Percentiles rank a stretch among this genome's conserved stretches.
Evolutionary conservation across 805 yeast genomes (phyloP).

Genomic region (Candida tibetensis): DNA sequence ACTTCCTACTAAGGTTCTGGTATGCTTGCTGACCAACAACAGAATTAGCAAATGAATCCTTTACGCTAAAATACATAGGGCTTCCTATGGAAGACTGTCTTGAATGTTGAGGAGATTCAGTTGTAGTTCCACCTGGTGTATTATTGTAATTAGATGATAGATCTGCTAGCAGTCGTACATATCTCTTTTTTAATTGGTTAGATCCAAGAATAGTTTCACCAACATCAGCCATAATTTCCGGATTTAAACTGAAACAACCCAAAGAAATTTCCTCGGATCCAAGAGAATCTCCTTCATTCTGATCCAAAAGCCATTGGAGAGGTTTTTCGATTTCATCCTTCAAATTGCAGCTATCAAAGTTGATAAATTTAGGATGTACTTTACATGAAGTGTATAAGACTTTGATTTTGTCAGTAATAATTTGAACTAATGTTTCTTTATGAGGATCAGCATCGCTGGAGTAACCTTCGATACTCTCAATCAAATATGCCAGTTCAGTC

Average conservation of each 20-base stretch:
- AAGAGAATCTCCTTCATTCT: constrained; percentile 1
- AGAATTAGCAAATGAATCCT: constrained; percentile 6
- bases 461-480: not conserved
- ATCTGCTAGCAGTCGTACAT: not conserved
- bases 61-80: constrained; percentile 17
- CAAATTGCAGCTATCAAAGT: constrained; percentile 23
- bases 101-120: constrained; percentile 6
- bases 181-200: constrained; percentile 8
- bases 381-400: constrained; percentile 19
- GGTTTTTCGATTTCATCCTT: constrained; percentile 22
- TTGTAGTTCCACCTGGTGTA: not conserved
- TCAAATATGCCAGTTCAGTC: not conserved
- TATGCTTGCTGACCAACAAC: constrained; percentile 6
- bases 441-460: constrained; percentile 2
- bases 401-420: not conserved
- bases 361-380: constrained; percentile 49
- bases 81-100: constrained; percentile 22
- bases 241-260: constrained; percentile 19
- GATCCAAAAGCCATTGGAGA: constrained; percentile 17
- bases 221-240: constrained; percentile 13
- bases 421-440: not conserved
- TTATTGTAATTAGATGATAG: constrained; percentile 9
- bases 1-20: constrained; percentile 19
- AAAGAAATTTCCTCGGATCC: constrained; percentile 19
- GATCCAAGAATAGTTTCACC: constrained; percentile 9